phyloP scores from a whole-genome alignment of 108 stramenopile genomes.

The Stephanodiscus triporus region DNA sequence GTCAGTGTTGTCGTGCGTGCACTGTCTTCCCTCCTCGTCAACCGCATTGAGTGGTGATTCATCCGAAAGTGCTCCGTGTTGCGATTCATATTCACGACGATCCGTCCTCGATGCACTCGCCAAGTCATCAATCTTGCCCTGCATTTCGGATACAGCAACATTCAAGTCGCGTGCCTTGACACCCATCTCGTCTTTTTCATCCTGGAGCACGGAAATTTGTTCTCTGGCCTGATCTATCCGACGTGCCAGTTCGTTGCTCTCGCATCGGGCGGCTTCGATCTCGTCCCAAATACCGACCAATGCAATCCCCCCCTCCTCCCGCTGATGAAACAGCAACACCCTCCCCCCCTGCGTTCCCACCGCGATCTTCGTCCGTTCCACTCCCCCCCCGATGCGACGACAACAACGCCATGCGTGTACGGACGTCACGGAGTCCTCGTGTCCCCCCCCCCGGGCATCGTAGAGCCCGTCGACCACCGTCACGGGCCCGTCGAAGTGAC shows the following conservation, averaged over 20 bases:
- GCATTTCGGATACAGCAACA: slow-evolving; percentile 12
- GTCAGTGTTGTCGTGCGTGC: not conserved
- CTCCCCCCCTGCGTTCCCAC: slow-evolving; percentile 44
- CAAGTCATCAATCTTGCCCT: slow-evolving; percentile 12
- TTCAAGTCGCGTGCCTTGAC: not conserved
- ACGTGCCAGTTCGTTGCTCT: slow-evolving; percentile 6
- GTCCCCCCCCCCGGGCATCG: slow-evolving; percentile 20
- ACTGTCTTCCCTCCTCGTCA: slow-evolving; percentile 15
- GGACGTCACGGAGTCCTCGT: slow-evolving; percentile 44
- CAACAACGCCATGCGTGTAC: slow-evolving; percentile 19
- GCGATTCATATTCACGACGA: not conserved
- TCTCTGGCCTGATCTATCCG: slow-evolving; percentile 4
- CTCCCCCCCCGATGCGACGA: not conserved
- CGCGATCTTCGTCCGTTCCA: slow-evolving; percentile 10
- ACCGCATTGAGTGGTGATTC: not conserved
- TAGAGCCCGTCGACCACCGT: slow-evolving; percentile 45
- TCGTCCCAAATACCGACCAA: slow-evolving; percentile 5
- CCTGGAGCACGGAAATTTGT: slow-evolving; percentile 20
- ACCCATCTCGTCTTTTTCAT: slow-evolving; percentile 19
- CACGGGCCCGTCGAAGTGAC: slow-evolving; percentile 41
- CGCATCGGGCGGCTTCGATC: not conserved
- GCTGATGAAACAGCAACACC: slow-evolving; percentile 30
- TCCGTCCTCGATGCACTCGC: slow-evolving; percentile 3
- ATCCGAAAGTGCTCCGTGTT: not conserved
- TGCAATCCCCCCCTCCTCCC: slow-evolving; percentile 2